phyloP scores from a whole-genome alignment of 768 basidiomycete species.

The Collybiopsis luxurians region DNA sequence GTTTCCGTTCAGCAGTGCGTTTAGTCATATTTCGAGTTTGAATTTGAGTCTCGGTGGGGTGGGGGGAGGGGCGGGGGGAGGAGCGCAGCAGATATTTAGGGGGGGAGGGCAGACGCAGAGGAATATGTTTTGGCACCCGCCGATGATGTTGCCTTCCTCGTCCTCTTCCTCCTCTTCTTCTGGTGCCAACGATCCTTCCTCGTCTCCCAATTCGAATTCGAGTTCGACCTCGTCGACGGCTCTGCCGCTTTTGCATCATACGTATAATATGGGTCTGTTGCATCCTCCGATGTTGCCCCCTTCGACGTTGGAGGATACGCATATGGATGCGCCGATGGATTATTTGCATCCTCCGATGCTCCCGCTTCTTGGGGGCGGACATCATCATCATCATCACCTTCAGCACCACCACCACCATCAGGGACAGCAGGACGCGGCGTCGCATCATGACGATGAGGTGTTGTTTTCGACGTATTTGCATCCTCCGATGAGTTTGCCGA shows the following conservation, averaged over 20 bases:
- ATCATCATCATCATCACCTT: no score
- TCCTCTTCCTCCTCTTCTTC: neutral
- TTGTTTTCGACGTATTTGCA: conserved; percentile 54
- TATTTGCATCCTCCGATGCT: conserved; percentile 65
- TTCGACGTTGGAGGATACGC: conserved; percentile 20
- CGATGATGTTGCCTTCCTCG: conserved; percentile 49
- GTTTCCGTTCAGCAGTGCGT: conserved; percentile 52
- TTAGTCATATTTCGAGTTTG: conserved; percentile 18
- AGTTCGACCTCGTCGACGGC: neutral
- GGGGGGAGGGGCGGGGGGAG: no score
- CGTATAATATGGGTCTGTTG: conserved; percentile 30
- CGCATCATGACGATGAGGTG: conserved; percentile 53
- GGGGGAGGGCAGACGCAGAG: neutral
- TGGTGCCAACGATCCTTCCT: neutral
- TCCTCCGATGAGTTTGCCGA: conserved; percentile 52
- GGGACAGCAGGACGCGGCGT: no score
- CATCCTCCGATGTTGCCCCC: conserved; percentile 77
- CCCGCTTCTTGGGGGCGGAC: no score
- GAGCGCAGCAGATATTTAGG: neutral
- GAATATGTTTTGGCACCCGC: conserved; percentile 77
- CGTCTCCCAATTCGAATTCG: neutral
- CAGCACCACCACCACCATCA: no score
- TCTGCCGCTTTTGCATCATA: neutral
- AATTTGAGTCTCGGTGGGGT: no score
- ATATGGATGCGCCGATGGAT: conserved; percentile 65